These are phyloP conservation scores for Aspergillus ibericus DNA, from an alignment of 2,329 filamentous ascomycete species.

Conservation along the genomic window DNA sequence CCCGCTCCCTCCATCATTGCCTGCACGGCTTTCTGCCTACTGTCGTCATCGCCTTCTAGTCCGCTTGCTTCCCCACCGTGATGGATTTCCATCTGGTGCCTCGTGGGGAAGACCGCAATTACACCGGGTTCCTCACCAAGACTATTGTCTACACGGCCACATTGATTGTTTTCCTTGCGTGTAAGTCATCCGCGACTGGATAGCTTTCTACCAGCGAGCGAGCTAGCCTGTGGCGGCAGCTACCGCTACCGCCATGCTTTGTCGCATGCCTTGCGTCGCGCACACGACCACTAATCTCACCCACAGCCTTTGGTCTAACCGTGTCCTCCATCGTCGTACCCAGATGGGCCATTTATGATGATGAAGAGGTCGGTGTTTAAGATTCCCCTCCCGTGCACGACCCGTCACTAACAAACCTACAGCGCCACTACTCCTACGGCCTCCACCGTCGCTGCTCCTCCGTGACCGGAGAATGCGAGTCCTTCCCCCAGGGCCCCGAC, in stretches of 20 bases:
- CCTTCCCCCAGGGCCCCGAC: conserved; percentile 67
- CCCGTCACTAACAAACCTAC: not conserved
- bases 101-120: conserved; percentile 44
- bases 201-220: not conserved
- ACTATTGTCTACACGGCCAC: conserved; percentile 49
- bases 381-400: not conserved
- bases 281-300: not conserved
- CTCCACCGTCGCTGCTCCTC: conserved; percentile 80
- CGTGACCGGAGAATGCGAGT: conserved; percentile 54
- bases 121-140: conserved; percentile 50
- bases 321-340: conserved; percentile 49
- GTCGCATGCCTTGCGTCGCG: not conserved
- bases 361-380: conserved; percentile 38
- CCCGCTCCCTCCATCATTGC: not conserved
- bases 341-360: conserved; percentile 51
- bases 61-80: conserved; percentile 10
- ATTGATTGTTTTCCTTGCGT: conserved; percentile 46
- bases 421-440: conserved; percentile 66
- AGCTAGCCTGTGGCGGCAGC: not conserved
- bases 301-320: conserved; percentile 46
- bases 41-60: not conserved
- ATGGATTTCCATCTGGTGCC: conserved; percentile 48
- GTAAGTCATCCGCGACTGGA: conserved; percentile 29
- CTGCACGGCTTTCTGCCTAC: not conserved
- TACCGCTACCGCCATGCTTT: not conserved